These are phyloP conservation scores for Suillus discolor DNA, from an alignment of 768 basidiomycete genomes.

Conservation along the genomic window DNA sequence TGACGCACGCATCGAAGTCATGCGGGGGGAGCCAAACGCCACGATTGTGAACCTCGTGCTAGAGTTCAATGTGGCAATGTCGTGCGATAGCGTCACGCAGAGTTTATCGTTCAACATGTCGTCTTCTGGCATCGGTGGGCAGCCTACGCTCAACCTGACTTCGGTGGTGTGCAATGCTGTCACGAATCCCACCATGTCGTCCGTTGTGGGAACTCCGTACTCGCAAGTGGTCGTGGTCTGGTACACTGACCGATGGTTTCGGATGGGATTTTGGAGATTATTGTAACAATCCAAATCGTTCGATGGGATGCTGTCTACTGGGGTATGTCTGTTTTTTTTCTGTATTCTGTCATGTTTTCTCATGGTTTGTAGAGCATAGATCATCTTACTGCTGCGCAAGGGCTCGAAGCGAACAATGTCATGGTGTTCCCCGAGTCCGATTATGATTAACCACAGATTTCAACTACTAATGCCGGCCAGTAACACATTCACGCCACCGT, in stretches of 20 bases:
- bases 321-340: constrained; percentile 41
- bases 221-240: constrained; percentile 77
- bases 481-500: constrained; percentile 83
- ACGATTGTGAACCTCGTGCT: constrained; percentile 65
- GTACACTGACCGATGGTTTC: constrained; percentile 72
- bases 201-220: constrained; percentile 53
- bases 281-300: constrained; percentile 51
- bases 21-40: constrained; percentile 45
- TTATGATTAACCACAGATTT: constrained; percentile 68
- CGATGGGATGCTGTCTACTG: constrained; percentile 49
- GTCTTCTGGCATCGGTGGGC: constrained; percentile 60
- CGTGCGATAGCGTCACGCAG: constrained; percentile 67
- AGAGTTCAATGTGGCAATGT: constrained; percentile 81
- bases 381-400: constrained; percentile 82
- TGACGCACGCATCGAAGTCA: constrained; percentile 67
- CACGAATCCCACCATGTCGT: constrained; percentile 47
- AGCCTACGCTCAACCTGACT: constrained; percentile 52
- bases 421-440: constrained; percentile 88
- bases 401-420: constrained; percentile 70
- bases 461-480: constrained; percentile 55
- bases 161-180: constrained; percentile 50
- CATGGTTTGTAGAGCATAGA: constrained; percentile 55
- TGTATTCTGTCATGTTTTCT: constrained; percentile 7
- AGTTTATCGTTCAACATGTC: constrained; percentile 70
- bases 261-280: constrained; percentile 82